Percentiles rank a stretch among this genome's conserved stretches.
Evolutionary conservation across 2,329 filamentous ascomycete genomes (phyloP).

Genomic region (Clonostachys rosea): DNA sequence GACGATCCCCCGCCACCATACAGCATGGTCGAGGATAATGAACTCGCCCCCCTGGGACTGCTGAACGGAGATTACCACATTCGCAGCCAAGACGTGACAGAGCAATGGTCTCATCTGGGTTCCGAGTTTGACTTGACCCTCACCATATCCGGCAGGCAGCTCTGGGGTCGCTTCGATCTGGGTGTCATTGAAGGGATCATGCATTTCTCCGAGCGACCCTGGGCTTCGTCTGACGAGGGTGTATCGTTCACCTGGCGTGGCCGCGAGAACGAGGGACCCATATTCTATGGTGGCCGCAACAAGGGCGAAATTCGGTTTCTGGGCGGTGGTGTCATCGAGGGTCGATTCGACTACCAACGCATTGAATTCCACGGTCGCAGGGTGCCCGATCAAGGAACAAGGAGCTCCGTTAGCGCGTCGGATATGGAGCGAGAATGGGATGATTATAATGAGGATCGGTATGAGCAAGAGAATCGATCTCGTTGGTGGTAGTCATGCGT

Average conservation of each 20-base stretch:
- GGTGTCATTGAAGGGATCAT: slow-evolving; percentile 34
- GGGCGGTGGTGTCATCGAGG: slow-evolving; percentile 26
- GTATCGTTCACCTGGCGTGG: slow-evolving; percentile 30
- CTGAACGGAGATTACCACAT: slow-evolving; percentile 41
- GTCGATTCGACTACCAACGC: slow-evolving; percentile 14
- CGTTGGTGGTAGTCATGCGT: slow-evolving; percentile 6
- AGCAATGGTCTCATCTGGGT: slow-evolving; percentile 14
- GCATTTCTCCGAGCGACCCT: slow-evolving; percentile 27
- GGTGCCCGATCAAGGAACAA: slow-evolving; percentile 15
- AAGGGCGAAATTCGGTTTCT: slow-evolving; percentile 27
- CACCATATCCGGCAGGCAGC: slow-evolving; percentile 25
- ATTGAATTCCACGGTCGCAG: slow-evolving; percentile 19
- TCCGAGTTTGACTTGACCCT: slow-evolving; percentile 23
- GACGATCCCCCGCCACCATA: slow-evolving; percentile 10
- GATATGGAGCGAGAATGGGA: slow-evolving; percentile 19
- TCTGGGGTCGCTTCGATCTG: slow-evolving; percentile 42
- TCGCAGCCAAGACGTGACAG: slow-evolving; percentile 13
- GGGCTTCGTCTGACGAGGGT: slow-evolving; percentile 15
- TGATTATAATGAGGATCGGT: slow-evolving; percentile 16
- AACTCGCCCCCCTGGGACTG: slow-evolving; percentile 21
- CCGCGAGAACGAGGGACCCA: slow-evolving; percentile 17
- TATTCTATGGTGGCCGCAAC: slow-evolving; percentile 16
- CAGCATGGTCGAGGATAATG: not conserved
- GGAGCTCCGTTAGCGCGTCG: slow-evolving; percentile 16
- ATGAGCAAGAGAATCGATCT: slow-evolving; percentile 15